Evolutionary conservation across 495 filamentous ascomycete species (phyloP).

Genomic region (Cryomyces antarcticus): DNA sequence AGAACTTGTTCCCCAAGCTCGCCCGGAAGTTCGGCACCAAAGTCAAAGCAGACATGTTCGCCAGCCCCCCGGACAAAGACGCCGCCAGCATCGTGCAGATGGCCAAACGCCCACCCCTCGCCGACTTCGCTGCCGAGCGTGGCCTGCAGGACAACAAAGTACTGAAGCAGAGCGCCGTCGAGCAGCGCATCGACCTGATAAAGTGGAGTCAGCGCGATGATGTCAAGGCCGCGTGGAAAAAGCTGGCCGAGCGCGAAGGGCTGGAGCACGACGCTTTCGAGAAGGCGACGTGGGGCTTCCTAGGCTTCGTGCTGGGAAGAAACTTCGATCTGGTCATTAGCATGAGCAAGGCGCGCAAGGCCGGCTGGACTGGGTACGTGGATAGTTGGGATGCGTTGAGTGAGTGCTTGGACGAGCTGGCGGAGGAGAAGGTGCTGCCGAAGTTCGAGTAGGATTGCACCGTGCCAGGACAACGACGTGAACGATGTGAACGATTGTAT

Average conservation of each 20-base stretch:
- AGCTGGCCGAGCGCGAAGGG: conserved; percentile 24
- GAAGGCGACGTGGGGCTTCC: conserved; percentile 36
- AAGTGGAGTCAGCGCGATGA: conserved; percentile 31
- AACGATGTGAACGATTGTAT: too few species aligned
- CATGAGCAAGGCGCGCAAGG: conserved; percentile 37
- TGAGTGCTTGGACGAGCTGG: conserved; percentile 27
- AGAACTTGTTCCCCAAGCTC: conserved; percentile 34
- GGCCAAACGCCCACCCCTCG: conserved; percentile 22
- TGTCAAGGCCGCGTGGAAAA: conserved; percentile 27
- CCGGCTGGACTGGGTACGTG: conserved; percentile 26
- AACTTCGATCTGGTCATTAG: conserved; percentile 28
- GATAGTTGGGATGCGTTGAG: conserved; percentile 33
- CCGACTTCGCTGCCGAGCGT: conserved; percentile 16
- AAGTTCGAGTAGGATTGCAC: not conserved
- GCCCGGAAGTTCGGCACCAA: conserved; percentile 25
- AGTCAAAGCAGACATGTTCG: conserved; percentile 28
- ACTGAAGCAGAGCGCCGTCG: conserved; percentile 16
- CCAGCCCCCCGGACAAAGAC: not conserved
- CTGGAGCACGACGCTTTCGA: conserved; percentile 28
- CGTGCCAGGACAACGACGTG: too few species aligned
- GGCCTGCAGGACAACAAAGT: conserved; percentile 19
- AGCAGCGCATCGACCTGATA: conserved; percentile 26
- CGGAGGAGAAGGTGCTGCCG: conserved; percentile 15
- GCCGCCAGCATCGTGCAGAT: conserved; percentile 7
- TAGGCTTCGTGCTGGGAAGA: conserved; percentile 29